Percentiles rank a stretch among this genome's conserved stretches.
Conservation (phyloP, 2,329 filamentous ascomycete species). For the Penicillium concentricum region DNA sequence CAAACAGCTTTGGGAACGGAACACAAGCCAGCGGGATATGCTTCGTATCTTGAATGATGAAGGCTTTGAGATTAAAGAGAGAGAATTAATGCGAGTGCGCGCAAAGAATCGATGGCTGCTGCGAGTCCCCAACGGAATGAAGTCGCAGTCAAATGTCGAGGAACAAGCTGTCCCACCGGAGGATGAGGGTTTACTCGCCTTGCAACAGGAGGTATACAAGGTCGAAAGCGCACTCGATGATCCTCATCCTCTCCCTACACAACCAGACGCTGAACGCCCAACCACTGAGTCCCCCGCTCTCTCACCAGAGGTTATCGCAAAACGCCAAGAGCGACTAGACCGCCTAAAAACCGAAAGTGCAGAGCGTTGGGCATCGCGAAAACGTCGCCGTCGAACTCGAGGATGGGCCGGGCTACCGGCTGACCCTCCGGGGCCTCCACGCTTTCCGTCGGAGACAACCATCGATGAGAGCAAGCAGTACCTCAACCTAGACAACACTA, state of each 20-base stretch:
- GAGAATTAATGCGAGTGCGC: conserved; percentile 69
- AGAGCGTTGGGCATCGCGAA: conserved; percentile 62
- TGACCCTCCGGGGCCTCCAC: conserved; percentile 65
- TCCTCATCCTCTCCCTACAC: conserved; percentile 26
- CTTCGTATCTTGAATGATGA: conserved; percentile 67
- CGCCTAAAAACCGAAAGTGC: conserved; percentile 59
- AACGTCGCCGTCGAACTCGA: conserved; percentile 66
- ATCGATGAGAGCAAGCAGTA: conserved; percentile 74
- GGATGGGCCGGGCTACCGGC: conserved; percentile 67
- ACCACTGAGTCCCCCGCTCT: conserved; percentile 32
- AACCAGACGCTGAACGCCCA: conserved; percentile 17
- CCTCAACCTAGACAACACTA: conserved; percentile 60
- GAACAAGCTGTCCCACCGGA: conserved; percentile 28
- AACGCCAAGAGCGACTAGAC: conserved; percentile 55
- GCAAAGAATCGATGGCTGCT: conserved; percentile 68
- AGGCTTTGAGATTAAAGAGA: conserved; percentile 69
- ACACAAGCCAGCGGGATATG: conserved; percentile 72
- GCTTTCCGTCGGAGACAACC: conserved; percentile 80
- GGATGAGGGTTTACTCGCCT: conserved; percentile 38
- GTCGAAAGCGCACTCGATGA: conserved; percentile 30
- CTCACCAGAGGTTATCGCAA: conserved; percentile 50
- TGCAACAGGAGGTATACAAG: conserved; percentile 43
- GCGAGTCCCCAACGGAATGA: conserved; percentile 60
- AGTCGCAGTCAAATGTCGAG: conserved; percentile 37
- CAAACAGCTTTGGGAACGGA: conserved; percentile 74